Base-by-base conservation (phyloP, 177 flowering plant species). In the Vitis hybrid region DNA sequence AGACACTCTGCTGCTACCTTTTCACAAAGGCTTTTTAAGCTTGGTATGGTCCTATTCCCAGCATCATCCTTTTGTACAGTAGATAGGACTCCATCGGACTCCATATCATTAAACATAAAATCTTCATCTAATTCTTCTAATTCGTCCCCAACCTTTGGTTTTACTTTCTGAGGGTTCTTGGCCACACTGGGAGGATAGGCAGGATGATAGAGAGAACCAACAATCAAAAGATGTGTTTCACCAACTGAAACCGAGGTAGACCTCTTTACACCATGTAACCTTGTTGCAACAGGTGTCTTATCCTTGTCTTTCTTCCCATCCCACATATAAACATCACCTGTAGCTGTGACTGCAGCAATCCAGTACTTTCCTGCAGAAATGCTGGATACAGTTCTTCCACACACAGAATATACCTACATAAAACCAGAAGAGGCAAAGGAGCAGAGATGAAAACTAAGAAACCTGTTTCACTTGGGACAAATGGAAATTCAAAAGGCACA, bases 301-400 rank as follows among this genome's bases (percentile, higher is more conserved):
- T 82, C 87, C 76, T 85, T 90, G 15, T 71, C 78, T 68, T 85
- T 85, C 82, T 94, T 96, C 61, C 91, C 94, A 80, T 94, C 99
- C 97, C 95, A 92, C 91, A 82, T 86, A 75, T 86, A 94, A 71
- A 91, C 82, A 84, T 94, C 92, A 71, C 99, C 99, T 20, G 94
- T 86, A 49, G 82, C 67, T 63, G 96, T 84, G 76, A 85, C 98
- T 17, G 85, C 96, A 74, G 97, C 86, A 76, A 87, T 79, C 99
- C 99, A 96, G 79, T 87, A 90, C 84, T 94, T 96, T 14, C 99
- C 99, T 1, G 95, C 97, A 71, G 98, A 89, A 14, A 96, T 81
- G 74, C 91, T 86, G 32, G 85, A 91, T 53, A 94, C 58, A 69
- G 67, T 83, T 74, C 74, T 92, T 64, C 91, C 97, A 79, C 87